Base-by-base conservation (phyloP, 768 basidiomycete species). In the Holtermannia corniformis region DNA sequence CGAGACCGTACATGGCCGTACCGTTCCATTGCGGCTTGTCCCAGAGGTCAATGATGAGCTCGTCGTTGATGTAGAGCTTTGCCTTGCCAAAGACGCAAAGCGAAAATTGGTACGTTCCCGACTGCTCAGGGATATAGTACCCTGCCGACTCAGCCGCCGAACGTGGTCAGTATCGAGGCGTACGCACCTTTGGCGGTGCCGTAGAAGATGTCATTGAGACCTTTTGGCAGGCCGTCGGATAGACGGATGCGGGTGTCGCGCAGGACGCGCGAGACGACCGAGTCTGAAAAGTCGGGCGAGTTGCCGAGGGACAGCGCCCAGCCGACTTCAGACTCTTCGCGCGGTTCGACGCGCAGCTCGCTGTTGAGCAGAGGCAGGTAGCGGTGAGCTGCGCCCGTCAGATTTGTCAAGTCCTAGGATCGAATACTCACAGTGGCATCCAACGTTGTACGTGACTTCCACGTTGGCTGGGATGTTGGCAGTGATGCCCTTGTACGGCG, bases 131-230 rank as follows among this genome's bases (percentile, higher is more conserved):
- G 37, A 57, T 19, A 2, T 75, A 76, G 28, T 81, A 60, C 49
- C 78, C 75, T 19, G 82, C 63, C 61, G 81, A 82, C 60, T 82
- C 81, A 57, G 81, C 82, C 45, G 84, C 71, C 62, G 81, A 79
- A 46, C 82, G n/a, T n/a, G n/a, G n/a, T n/a, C n/a, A n/a, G n/a
- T n/a, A n/a, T n/a, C n/a, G n/a, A n/a, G n/a, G n/a, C n/a, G n/a
- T n/a, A n/a, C n/a, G n/a, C n/a, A n/a, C n/a, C n/a, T n/a, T n/a
- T n/a, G n/a, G n/a, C n/a, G n/a, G n/a, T n/a, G n/a, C n/a, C n/a
- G n/a, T n/a, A n/a, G n/a, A n/a, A n/a, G n/a, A n/a, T n/a, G n/a
- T n/a, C n/a, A n/a, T n/a, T 72, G 13, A 81, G 76, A 3, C 82
- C 82, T 58, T 83, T 82, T 19, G 75, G 74, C 51, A 62, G 23